These are phyloP conservation scores for Arthroderma sp. DNA, from an alignment of 2,329 filamentous ascomycete species.

Conservation along the genomic window DNA sequence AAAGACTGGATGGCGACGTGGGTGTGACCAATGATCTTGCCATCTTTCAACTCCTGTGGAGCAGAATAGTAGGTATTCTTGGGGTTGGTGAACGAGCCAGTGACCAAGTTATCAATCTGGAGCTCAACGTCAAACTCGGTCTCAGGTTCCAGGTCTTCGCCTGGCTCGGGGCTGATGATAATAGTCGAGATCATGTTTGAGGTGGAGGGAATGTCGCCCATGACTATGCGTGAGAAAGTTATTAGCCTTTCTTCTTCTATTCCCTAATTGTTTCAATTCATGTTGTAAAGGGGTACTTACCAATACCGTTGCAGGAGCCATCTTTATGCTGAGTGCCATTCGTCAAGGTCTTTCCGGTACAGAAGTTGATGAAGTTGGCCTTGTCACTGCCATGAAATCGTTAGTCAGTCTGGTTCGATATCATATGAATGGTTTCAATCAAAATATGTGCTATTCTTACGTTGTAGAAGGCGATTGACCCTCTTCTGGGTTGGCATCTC, in stretches of 20 bases:
- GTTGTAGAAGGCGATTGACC: constrained; percentile 35
- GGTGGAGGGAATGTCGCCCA: constrained; percentile 42
- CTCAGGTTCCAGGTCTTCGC: constrained; percentile 27
- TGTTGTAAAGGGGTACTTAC: constrained; percentile 17
- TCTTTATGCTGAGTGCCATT: constrained; percentile 39
- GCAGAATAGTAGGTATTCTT: constrained; percentile 42
- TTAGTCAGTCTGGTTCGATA: not conserved
- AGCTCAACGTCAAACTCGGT: constrained; percentile 37
- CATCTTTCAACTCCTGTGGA: constrained; percentile 37
- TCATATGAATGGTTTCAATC: not conserved
- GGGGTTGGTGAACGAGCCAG: constrained; percentile 44
- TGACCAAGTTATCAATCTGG: constrained; percentile 36
- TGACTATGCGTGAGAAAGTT: constrained; percentile 23
- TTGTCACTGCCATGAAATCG: constrained; percentile 25
- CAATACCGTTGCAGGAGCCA: constrained; percentile 45
- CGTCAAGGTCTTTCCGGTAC: constrained; percentile 40
- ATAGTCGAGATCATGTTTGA: constrained; percentile 44
- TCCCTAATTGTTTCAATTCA: not conserved
- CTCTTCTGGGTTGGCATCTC: constrained; percentile 17
- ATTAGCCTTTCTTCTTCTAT: not conserved
- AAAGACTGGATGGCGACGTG: constrained; percentile 41
- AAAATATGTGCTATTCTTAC: constrained; percentile 18
- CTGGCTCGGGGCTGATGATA: constrained; percentile 35
- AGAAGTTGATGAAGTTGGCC: constrained; percentile 50
- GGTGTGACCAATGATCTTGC: constrained; percentile 26